A percentile compares a stretch with the other conserved stretches of the same genome.
Evolutionary conservation across 2,329 filamentous ascomycete species (phyloP).

Genomic region (Fusarium coicis): DNA sequence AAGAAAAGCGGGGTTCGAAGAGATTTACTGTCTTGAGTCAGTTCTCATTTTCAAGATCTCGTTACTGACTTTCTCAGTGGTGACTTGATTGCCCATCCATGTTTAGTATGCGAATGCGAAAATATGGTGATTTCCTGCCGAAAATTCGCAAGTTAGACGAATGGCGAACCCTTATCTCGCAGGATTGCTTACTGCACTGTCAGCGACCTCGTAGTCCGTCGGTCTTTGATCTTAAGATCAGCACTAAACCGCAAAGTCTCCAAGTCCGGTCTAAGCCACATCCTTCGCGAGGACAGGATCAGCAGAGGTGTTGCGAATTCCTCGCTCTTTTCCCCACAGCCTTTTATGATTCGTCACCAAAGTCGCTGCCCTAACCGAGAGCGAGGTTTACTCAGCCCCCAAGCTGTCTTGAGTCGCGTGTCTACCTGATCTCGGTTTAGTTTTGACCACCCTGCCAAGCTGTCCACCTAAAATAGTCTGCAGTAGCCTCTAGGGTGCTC

Average conservation of each 20-base stretch:
- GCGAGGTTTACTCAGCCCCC: neutral
- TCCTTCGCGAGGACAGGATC: rapidly evolving
- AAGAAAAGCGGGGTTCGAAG: neutral
- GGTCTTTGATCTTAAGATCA: neutral
- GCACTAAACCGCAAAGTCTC: neutral
- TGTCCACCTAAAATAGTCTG: neutral
- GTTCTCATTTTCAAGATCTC: rapidly evolving
- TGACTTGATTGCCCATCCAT: too few species aligned
- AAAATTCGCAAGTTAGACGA: neutral
- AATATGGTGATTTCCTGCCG: too few species aligned
- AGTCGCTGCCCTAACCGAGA: neutral
- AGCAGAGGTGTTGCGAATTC: neutral
- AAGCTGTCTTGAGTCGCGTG: neutral
- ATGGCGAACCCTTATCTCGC: neutral
- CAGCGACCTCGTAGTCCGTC: neutral
- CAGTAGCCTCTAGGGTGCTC: neutral
- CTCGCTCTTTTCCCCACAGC: neutral
- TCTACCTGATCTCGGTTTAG: neutral
- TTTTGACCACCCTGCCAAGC: too few species aligned
- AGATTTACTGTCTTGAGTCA: neutral
- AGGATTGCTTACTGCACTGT: neutral
- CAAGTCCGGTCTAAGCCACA: neutral
- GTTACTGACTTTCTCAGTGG: too few species aligned
- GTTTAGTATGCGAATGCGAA: neutral
- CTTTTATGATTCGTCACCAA: neutral